Evolutionary conservation across 495 filamentous ascomycete species (phyloP).

Genomic region (Penicillium bovifimosum): DNA sequence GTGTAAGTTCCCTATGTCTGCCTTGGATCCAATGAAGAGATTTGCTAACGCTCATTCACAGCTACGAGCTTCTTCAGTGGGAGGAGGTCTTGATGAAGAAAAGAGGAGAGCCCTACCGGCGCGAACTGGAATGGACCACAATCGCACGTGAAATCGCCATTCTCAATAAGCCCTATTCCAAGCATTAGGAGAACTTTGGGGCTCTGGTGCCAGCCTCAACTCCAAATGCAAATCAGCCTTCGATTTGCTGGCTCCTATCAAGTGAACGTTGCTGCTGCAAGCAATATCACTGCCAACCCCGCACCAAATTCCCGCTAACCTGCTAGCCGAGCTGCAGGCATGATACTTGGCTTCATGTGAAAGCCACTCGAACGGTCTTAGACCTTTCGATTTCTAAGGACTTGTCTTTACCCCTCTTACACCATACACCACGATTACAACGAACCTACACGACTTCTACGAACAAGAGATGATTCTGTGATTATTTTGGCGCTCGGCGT

Average conservation of each 20-base stretch:
- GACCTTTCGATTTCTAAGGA: background rate
- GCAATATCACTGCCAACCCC: too few relatives aligned
- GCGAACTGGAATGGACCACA: conserved; percentile 87
- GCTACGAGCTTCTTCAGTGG: conserved; percentile 81
- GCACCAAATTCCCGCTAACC: background rate
- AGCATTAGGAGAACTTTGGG: conserved; percentile 14
- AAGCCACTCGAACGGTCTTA: background rate
- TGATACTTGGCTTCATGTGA: background rate
- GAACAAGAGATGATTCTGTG: conserved; percentile 12
- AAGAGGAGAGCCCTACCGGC: conserved; percentile 44
- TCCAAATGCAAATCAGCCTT: background rate
- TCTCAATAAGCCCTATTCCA: conserved; percentile 91
- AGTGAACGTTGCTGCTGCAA: background rate
- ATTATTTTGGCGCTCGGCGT: conserved; percentile 20
- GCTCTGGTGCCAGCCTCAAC: background rate
- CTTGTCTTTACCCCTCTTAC: background rate
- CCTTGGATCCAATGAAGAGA: background rate
- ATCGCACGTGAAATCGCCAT: conserved; percentile 85
- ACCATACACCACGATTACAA: conserved; percentile 10
- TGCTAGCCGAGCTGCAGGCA: background rate
- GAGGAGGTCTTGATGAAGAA: conserved; percentile 61
- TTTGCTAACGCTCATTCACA: conserved; percentile 16
- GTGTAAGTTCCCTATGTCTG: conserved; percentile 35
- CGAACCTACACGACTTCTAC: conserved; percentile 19
- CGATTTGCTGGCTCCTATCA: background rate